Evolutionary conservation across 768 basidiomycete species (phyloP).

Genomic region (Clathrus columnatus): DNA sequence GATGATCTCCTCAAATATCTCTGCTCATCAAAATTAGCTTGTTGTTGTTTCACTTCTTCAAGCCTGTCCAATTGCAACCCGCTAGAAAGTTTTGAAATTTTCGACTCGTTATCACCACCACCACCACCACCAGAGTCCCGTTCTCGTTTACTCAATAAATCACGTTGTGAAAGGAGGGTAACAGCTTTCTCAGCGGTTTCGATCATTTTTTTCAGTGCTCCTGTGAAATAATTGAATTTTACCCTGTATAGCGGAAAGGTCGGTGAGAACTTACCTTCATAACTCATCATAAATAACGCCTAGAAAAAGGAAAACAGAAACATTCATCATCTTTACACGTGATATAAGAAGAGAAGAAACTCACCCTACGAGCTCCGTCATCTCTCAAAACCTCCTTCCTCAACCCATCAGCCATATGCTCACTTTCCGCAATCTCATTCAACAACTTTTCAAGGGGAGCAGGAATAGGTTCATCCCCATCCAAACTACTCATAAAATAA

Average conservation of each 20-base stretch:
- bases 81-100: not conserved
- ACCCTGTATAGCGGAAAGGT: not conserved
- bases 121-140: not conserved
- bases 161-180: conserved; percentile 23
- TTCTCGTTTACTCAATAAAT: conserved; percentile 16
- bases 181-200: conserved; percentile 27
- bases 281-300: conserved; percentile 35
- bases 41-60: not conserved
- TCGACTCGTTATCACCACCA: not conserved
- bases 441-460: conserved; percentile 26
- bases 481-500: conserved; percentile 19
- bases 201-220: conserved; percentile 25
- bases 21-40: not conserved
- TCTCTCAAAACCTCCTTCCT: conserved; percentile 37
- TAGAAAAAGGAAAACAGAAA: conserved; percentile 13
- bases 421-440: conserved; percentile 32
- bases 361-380: conserved; percentile 33
- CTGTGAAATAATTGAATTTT: conserved; percentile 14
- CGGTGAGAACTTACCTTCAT: conserved; percentile 33
- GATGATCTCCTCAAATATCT: not conserved
- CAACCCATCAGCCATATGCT: conserved; percentile 23
- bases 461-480: conserved; percentile 9
- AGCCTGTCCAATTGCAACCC: not conserved
- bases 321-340: not conserved
- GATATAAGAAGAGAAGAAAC: conserved; percentile 9